Evolutionary conservation across 768 basidiomycete genomes (phyloP), one percentile per base, ranked within the genome.

Genomic region (Collybia sp.): DNA sequence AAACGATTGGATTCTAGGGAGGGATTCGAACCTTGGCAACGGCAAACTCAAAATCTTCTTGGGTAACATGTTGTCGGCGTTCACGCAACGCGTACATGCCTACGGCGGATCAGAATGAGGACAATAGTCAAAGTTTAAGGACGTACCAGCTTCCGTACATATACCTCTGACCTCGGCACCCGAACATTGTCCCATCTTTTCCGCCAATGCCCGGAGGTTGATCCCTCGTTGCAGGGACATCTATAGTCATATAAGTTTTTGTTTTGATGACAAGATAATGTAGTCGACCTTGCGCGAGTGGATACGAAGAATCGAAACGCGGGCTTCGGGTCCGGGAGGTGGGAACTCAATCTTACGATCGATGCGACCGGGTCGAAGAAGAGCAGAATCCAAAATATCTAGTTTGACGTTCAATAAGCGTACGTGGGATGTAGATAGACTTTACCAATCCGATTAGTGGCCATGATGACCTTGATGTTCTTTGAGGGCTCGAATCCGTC

Each of bases 151-250:
- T 71, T 95, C 93, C 0, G 94, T 95, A 62, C 93, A 95, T 55
- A 96, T 96, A 67, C 93, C 95, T 12, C 95, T 79, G 12, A 97
- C 95, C 64, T 99, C 95, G 1, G 95, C 95, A 54, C 95, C 95
- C 1, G 92, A 95, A 62, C 95, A 97, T 60, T 96, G 92, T 0
- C 95, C 95, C 95, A 98, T 99, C 77, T 99, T 98, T 65, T 98
- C 95, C 0, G 95, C 95, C 2, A 99, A 74, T 2, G 86, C 84
- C 12, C 92, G 87, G n/a, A 97, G 77, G 69, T 99, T 93, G 66
- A 99, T 99, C 1, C 94, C 94, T 48, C 95, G 80, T 69, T 98
- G 95, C 25, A 98, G 73, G 1, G 93, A 97, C 95, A 98, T 99
- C 89, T 93, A 52, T 32, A 47, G 31, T 40, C 17, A 51, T n/a